Evolutionary conservation across 83 land plant genomes (phyloP).

Genomic region (Larix sibirica): DNA sequence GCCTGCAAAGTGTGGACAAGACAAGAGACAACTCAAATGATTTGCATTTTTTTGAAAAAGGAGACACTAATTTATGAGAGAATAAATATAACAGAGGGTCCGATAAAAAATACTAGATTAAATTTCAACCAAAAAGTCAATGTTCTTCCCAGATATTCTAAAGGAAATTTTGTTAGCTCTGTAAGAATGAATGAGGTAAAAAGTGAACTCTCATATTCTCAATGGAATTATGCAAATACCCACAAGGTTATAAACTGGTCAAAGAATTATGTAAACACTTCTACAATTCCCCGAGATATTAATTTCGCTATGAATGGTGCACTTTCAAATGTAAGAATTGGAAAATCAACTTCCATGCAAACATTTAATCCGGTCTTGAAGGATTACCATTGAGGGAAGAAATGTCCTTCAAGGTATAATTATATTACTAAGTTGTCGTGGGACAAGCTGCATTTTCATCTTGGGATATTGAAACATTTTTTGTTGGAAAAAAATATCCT

Average conservation of each 20-base stretch:
- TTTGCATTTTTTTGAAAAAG: not conserved
- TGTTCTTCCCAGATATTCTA: slow-evolving; percentile 1
- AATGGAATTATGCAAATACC: not conserved
- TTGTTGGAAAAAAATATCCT: too few species aligned
- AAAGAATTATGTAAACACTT: not conserved
- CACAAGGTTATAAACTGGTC: not conserved
- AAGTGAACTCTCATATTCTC: not conserved
- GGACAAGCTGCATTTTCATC: too few species aligned
- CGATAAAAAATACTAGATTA: too few species aligned
- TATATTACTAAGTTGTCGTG: too few species aligned
- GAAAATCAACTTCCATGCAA: too few species aligned
- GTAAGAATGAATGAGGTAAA: not conserved
- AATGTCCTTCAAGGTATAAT: too few species aligned
- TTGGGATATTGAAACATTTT: too few species aligned
- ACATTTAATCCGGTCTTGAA: too few species aligned
- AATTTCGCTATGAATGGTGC: too few species aligned
- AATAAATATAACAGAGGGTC: not conserved
- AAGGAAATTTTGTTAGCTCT: not conserved
- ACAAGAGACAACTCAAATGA: not conserved
- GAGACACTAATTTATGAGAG: not conserved
- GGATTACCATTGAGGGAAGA: too few species aligned
- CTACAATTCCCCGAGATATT: not conserved
- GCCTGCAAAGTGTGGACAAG: not conserved
- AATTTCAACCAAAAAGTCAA: not conserved
- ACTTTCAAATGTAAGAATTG: too few species aligned